A percentile compares a stretch with the other conserved stretches of the same genome.
Evolutionary conservation across 106 monocot species (phyloP).

Genomic region (Allium sativum): DNA sequence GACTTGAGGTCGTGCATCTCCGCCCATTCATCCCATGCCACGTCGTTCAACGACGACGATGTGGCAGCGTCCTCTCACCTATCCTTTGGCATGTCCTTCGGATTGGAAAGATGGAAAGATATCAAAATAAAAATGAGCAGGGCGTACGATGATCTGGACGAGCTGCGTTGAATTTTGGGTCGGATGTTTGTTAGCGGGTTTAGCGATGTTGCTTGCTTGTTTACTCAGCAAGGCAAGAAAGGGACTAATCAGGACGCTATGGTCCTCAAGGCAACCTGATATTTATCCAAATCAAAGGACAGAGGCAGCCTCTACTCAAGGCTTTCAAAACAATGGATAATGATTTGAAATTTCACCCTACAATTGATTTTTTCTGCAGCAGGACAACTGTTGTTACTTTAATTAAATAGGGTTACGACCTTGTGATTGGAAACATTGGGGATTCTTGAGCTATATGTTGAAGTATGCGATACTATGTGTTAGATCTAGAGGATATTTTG

Average conservation of each 20-base stretch:
- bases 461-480: too few relatives aligned
- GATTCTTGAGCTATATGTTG: too few relatives aligned
- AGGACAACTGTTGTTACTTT: too few relatives aligned
- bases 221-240: conserved; percentile 58
- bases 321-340: too few relatives aligned
- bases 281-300: too few relatives aligned
- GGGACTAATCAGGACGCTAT: conserved; percentile 36
- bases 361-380: too few relatives aligned
- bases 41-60: conserved; percentile 2
- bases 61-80: background rate
- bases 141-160: conserved; percentile 5
- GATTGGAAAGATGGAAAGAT: conserved; percentile 14
- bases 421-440: too few relatives aligned
- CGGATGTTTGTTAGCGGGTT: conserved; percentile 36
- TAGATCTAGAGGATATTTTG: too few relatives aligned
- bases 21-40: conserved; percentile 4
- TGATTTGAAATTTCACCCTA: too few relatives aligned
- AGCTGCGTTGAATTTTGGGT: conserved; percentile 29
- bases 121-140: conserved; percentile 2
- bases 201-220: conserved; percentile 34
- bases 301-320: too few relatives aligned
- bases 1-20: conserved; percentile 23
- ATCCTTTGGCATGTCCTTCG: background rate
- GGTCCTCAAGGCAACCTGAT: too few relatives aligned
- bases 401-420: too few relatives aligned